Evolutionary conservation across 306 rosid genomes (phyloP), one percentile per base, ranked within the genome.

Genomic region (Glycine soja): DNA sequence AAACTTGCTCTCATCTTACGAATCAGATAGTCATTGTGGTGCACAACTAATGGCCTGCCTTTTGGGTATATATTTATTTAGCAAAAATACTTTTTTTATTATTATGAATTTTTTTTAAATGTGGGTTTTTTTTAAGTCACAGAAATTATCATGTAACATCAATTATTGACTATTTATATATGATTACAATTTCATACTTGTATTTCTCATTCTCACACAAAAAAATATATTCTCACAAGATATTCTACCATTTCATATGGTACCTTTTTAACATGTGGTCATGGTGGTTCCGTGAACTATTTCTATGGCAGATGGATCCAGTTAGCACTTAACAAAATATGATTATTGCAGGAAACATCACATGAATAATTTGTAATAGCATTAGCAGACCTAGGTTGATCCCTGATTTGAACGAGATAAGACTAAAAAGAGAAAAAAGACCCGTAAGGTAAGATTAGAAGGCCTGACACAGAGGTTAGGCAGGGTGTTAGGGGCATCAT

Each of bases 321-420:
- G 4, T 75, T 76, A 43, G 2, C 24, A 19, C 24, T 19, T 19
- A 19, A 12, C 57, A 19, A 32, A 24, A 40, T 74, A 14, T 13
- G 64, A 56, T 69, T 68, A 56, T 69, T 68, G 15, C 36, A 56
- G 10, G 62, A 79, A 45, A 42, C 45, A 45, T 30, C 63, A 8
- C 40, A 38, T 19, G 24, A 19, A 74, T 0, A n/a, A 10, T 10
- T 53, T 38, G 24, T n/a, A n/a, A 15, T 40, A 76, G 42, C 11
- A 10, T 9, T 11, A 11, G 42, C 43, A n/a, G n/a, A n/a, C n/a
- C n/a, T n/a, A n/a, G n/a, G n/a, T n/a, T n/a, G n/a, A n/a, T n/a
- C n/a, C n/a, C n/a, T n/a, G n/a, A n/a, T n/a, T n/a, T n/a, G n/a
- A n/a, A n/a, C n/a, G n/a, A n/a, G n/a, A n/a, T n/a, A n/a, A n/a